Evolutionary conservation across 257 asterid species (phyloP), one percentile per base, ranked within the genome.

Genomic region (Coffea canephora): DNA sequence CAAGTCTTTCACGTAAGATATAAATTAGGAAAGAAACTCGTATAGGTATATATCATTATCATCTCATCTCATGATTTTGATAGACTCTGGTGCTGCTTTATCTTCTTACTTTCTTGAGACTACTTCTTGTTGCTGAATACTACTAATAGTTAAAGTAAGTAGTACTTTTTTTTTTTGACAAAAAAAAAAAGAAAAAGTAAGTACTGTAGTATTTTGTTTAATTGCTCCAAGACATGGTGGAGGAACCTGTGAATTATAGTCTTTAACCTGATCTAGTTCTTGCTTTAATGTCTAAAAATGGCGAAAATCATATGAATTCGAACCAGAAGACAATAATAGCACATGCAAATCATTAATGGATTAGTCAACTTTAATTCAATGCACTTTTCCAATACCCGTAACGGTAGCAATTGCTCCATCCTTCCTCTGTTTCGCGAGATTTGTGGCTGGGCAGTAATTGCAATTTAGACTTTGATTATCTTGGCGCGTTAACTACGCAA

Each of bases 291-390:
- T 57, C 9, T 9, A 8, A 0, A 57, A 19, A 57, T 19, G 2
- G 9, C 14, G 27, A 57, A 18, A 57, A 57, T 21, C 57, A 48
- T 48, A 48, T 1, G 19, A 57, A 57, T 25, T 8, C 6, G 65
- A 71, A 77, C 72, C 69, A 55, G 76, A 71, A 52, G 61, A 68
- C 75, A 67, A 48, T 55, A 67, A 48, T 55, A 45, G 77, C 84
- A 83, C 83, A 80, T 79, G 86, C 69, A 62, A 41, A 64, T 64
- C 78, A 75, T 79, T 79, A 77, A 82, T 62, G 25, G 72, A 65
- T 25, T 27, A 31, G 78, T 76, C 84, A 83, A 83, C 81, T 72
- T 57, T 79, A 69, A 79, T 62, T 83, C 73, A 70, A 65, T 74
- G 69, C 62, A 74, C 31, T 45, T 86, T 78, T 16, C 6, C 12